Conservation (phyloP, 2,329 filamentous ascomycete genomes). For the Monosporascus sp. region DNA sequence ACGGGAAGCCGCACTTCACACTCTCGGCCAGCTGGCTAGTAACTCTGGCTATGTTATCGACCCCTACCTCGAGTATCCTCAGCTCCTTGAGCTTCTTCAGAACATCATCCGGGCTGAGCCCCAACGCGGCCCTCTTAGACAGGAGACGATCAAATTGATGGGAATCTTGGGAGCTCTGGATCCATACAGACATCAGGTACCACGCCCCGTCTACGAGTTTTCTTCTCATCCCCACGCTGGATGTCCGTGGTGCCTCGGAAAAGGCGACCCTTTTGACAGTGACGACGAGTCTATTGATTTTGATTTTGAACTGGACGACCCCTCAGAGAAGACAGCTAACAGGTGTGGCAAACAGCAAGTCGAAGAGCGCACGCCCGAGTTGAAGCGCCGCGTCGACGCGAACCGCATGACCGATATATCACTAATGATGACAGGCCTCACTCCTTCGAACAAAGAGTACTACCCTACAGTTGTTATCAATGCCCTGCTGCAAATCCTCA, state of each 20-base stretch:
- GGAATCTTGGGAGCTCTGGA: constrained; percentile 92
- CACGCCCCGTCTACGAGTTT: constrained; percentile 9
- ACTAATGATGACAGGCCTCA: constrained; percentile 95
- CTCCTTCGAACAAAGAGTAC: constrained; percentile 95
- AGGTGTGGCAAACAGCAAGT: constrained; percentile 53
- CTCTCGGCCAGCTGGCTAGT: constrained; percentile 85
- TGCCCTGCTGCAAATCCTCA: constrained; percentile 84
- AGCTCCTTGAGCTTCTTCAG: constrained; percentile 86
- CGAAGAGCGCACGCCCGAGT: constrained; percentile 80
- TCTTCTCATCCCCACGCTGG: constrained; percentile 9
- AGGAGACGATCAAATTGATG: constrained; percentile 94
- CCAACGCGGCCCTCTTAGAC: constrained; percentile 75
- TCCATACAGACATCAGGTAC: constrained; percentile 84
- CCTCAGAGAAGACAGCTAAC: constrained; percentile 12
- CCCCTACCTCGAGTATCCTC: constrained; percentile 90
- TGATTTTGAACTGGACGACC: constrained; percentile 1
- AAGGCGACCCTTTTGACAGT: constrained; percentile 8
- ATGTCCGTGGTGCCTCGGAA: constrained; percentile 2
- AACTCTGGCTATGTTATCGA: constrained; percentile 97
- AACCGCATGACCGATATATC: constrained; percentile 83
- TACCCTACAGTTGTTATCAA: constrained; percentile 98
- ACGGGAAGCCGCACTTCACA: constrained; percentile 83
- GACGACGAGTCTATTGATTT: constrained; percentile 9
- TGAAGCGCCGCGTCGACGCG: constrained; percentile 59
- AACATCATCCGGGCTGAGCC: constrained; percentile 89